Base-by-base conservation (phyloP, 2,329 filamentous ascomycete genomes). In the Fusarium sacchari region DNA sequence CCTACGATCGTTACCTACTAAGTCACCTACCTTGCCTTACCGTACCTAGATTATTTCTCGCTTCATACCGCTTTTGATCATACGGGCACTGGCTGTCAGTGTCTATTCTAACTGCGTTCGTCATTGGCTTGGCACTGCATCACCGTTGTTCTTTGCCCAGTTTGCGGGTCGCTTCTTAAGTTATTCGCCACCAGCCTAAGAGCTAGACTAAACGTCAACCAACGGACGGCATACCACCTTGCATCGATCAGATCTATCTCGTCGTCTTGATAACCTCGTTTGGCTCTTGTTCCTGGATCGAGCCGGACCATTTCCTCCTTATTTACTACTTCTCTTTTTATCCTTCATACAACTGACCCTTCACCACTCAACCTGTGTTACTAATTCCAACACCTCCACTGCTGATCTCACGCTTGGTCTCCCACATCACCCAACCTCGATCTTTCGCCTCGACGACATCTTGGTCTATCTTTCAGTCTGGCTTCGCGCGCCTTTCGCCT, bases 401-500 rank as follows among this genome's bases (percentile, higher is more conserved):
- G 30, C 57, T 37, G 50, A 50, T 40, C 40, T 64, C 40, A 28
- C 46, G 26, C 39, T 58, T 32, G 60, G 44, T 42, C 49, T 43
- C 30, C 43, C 47, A 44, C 44, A 57, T 56, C 44, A 49, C 49
- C 42, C 44, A 30, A 58, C 40, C 26, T 46, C 53, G 24, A 55
- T 56, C 56, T 43, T 55, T 57, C 53, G 39, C 46, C 63, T 34
- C 58, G 59, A 52, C 58, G 44, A 60, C 53, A 52, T 50, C 42
- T 49, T 30, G n/a, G 37, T 26, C 60, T 56, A 78, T 69, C 79
- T 67, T 76, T 80, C 85, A 89, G 58, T 69, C 83, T 90, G 88
- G 88, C 88, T 82, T 88, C 85, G 80, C 85, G 88, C 81, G 86
- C 86, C 55, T 77, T 90, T 70, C 85, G 88, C 80, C 82, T 86